A percentile compares a stretch with the other conserved stretches of the same genome.
Conservation (phyloP, 768 basidiomycete genomes). For the Macrolepiota dolichaula region DNA sequence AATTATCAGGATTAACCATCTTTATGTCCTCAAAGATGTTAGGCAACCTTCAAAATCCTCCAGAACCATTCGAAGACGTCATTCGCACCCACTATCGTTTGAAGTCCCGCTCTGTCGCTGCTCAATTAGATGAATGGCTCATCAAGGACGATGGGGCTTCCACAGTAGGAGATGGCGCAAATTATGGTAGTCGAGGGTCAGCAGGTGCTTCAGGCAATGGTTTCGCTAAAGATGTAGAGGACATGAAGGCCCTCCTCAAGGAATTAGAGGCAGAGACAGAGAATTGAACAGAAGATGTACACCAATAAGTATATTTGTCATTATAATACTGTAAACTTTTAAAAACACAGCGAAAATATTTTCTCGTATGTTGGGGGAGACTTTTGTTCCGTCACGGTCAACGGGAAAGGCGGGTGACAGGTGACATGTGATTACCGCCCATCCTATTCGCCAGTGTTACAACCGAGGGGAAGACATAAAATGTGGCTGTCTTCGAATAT, state of each 20-base stretch:
- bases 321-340: constrained; percentile 4
- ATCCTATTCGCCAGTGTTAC: constrained; percentile 6
- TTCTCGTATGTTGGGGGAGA: background rate
- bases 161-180: constrained; percentile 53
- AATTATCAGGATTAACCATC: background rate
- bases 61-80: constrained; percentile 83
- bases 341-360: constrained; percentile 5
- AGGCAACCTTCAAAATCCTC: constrained; percentile 75
- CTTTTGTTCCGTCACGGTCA: background rate
- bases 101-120: constrained; percentile 66
- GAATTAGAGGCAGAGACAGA: constrained; percentile 31
- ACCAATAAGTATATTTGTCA: constrained; percentile 4
- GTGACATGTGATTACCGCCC: constrained; percentile 18
- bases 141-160: constrained; percentile 67
- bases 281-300: background rate
- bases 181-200: constrained; percentile 24
- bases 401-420: background rate
- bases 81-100: constrained; percentile 89
- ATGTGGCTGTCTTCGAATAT: constrained; percentile 8
- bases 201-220: constrained; percentile 50
- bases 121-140: constrained; percentile 82
- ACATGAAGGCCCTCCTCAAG: constrained; percentile 59
- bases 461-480: constrained; percentile 13
- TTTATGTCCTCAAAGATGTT: constrained; percentile 58
- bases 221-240: constrained; percentile 67